Base-by-base conservation (phyloP, 306 rosid species). In the Canavalia gladiata region DNA sequence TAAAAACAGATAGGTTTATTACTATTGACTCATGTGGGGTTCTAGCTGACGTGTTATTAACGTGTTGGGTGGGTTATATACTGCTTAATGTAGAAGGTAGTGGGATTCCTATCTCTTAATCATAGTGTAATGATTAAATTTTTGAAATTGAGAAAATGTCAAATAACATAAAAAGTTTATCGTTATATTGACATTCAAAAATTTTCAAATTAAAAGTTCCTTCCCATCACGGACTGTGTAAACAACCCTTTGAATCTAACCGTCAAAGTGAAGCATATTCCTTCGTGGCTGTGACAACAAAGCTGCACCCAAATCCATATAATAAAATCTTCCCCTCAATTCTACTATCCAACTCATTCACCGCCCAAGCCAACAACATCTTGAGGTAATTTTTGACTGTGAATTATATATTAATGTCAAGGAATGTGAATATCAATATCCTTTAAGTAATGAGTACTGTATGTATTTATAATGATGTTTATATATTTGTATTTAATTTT, bases 121-220 rank as follows among this genome's bases (percentile, higher is more conserved):
- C 12, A 72, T 72, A 58, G 10, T 49, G 68, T 11, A 31, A 79
- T 84, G 68, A 50, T 56, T 73, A 29, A 70, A 64, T 41, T 35
- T 76, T 63, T 13, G 18, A 76, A 68, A 66, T 18, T 3, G 57
- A 62, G 52, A 8, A 41, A 63, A 76, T 37, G 60, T 54, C 77
- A 45, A 56, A 84, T n/a, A 41, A 28, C 52, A 56, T 30, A 3
- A 74, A 60, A 81, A 66, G 57, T 60, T 74, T 77, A 68, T 82
- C 75, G 69, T 82, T 82, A 73, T 5, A 46, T 30, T 69, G 76
- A 54, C 43, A 59, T 80, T 84, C 73, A 58, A 84, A 34, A 4
- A 0, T 4, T 10, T 84, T 81, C 84, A 81, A 81, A 87, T 78
- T 81, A 81, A 87, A 18, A 84, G 84, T 31, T 57, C 42, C 47